These are phyloP conservation scores for Helminthosporium solani DNA, from an alignment of 2,329 filamentous ascomycete species.

Conservation along the genomic window DNA sequence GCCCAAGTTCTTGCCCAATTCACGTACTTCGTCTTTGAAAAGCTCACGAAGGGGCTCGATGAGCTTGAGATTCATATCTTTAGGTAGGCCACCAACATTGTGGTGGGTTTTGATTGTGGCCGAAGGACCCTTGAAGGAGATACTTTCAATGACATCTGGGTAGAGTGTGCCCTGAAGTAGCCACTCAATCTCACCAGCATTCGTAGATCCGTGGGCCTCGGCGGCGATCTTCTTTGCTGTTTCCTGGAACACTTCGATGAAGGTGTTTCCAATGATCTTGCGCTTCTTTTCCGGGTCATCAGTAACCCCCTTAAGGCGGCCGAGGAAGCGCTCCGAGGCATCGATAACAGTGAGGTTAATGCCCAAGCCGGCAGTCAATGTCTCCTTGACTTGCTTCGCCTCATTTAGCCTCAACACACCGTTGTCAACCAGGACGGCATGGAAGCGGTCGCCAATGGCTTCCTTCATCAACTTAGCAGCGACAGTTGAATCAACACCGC, in stretches of 20 bases:
- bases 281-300: slow-evolving; percentile 82
- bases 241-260: slow-evolving; percentile 81
- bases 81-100: slow-evolving; percentile 69
- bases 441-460: slow-evolving; percentile 82
- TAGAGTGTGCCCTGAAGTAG: slow-evolving; percentile 87
- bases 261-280: slow-evolving; percentile 82
- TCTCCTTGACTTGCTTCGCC: slow-evolving; percentile 77
- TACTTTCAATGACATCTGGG: slow-evolving; percentile 70
- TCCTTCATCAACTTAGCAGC: slow-evolving; percentile 82
- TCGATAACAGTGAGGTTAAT: slow-evolving; percentile 91
- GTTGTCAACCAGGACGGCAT: slow-evolving; percentile 83
- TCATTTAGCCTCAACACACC: slow-evolving; percentile 86
- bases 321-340: slow-evolving; percentile 74
- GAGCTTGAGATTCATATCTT: slow-evolving; percentile 64
- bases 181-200: slow-evolving; percentile 77
- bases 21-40: slow-evolving; percentile 81
- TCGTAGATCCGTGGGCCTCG: slow-evolving; percentile 64
- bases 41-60: slow-evolving; percentile 78
- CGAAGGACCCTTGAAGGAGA: slow-evolving; percentile 71
- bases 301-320: slow-evolving; percentile 69
- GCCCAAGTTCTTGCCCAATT: slow-evolving; percentile 67
- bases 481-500: slow-evolving; percentile 88
- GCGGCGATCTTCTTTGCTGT: slow-evolving; percentile 75
- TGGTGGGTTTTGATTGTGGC: slow-evolving; percentile 74
- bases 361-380: slow-evolving; percentile 73